phyloP scores from a whole-genome alignment of 2,329 filamentous ascomycete genomes.

The Penicillium sclerotiorum region DNA sequence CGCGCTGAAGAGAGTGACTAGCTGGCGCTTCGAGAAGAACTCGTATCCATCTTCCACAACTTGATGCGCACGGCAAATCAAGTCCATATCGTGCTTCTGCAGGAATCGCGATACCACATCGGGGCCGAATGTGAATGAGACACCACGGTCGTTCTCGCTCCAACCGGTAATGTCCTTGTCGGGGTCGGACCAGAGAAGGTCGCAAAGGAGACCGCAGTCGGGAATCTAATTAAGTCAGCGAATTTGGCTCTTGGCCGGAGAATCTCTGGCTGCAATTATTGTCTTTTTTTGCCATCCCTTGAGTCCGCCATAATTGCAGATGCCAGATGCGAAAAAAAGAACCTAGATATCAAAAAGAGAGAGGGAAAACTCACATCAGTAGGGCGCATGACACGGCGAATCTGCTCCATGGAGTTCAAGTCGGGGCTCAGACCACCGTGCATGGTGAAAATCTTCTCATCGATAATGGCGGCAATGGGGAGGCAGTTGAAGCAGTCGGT shows the following conservation, averaged over 20 bases:
- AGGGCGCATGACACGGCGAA: slow-evolving; percentile 96
- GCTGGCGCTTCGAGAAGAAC: slow-evolving; percentile 97
- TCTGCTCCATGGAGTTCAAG: slow-evolving; percentile 99
- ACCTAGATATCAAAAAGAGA: slow-evolving; percentile 15
- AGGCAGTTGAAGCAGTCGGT: slow-evolving; percentile 99
- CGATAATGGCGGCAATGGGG: slow-evolving; percentile 97
- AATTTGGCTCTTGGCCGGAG: slow-evolving; percentile 38
- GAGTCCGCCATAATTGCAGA: slow-evolving; percentile 9
- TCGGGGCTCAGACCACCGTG: slow-evolving; percentile 96
- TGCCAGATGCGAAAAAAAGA: neutral
- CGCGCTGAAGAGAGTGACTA: slow-evolving; percentile 96
- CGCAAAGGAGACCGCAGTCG: slow-evolving; percentile 94
- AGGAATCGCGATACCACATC: slow-evolving; percentile 97
- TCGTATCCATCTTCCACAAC: slow-evolving; percentile 99
- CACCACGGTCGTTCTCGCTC: slow-evolving; percentile 98
- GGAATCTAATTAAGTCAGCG: slow-evolving; percentile 72
- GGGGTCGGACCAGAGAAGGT: slow-evolving; percentile 97
- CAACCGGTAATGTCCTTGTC: slow-evolving; percentile 99
- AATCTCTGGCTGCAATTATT: slow-evolving; percentile 22
- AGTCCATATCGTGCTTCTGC: slow-evolving; percentile 99
- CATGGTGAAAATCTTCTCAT: slow-evolving; percentile 99
- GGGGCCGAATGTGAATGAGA: slow-evolving; percentile 97
- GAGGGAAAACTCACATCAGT: slow-evolving; percentile 77
- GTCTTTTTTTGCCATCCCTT: slow-evolving; percentile 10
- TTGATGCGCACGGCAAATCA: slow-evolving; percentile 98